phyloP scores from a whole-genome alignment of 106 monocot genomes.

The Iris macrosiphon region DNA sequence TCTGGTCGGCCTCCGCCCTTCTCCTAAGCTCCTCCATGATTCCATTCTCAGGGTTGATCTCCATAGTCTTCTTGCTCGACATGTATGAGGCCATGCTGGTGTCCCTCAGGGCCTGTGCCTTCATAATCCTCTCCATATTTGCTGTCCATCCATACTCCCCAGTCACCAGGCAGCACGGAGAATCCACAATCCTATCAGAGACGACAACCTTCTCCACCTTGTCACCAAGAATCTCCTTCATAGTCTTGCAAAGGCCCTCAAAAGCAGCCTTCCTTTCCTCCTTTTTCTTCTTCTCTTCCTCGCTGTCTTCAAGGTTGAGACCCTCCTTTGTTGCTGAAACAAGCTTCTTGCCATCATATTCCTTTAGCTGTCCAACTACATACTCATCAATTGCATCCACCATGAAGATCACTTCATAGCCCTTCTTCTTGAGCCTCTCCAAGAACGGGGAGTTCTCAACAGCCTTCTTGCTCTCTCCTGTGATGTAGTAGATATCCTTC shows the following conservation, averaged over 20 bases:
- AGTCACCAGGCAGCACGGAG: constrained; percentile 38
- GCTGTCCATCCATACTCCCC: constrained; percentile 48
- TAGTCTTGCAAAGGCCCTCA: constrained; percentile 35
- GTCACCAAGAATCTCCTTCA: constrained; percentile 40
- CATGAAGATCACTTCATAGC: constrained; percentile 50
- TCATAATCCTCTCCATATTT: constrained; percentile 54
- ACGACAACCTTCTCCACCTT: constrained; percentile 43
- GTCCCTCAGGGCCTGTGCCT: constrained; percentile 41
- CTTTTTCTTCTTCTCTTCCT: constrained; percentile 42
- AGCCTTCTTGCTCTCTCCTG: constrained; percentile 41
- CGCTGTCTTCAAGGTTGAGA: constrained; percentile 35
- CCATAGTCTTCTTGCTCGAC: constrained; percentile 47
- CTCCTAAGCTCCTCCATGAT: constrained; percentile 38
- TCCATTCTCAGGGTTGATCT: constrained; percentile 43
- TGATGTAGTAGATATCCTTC: constrained; percentile 45
- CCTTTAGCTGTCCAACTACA: constrained; percentile 34
- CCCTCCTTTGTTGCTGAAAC: constrained; percentile 42
- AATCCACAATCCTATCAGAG: constrained; percentile 38
- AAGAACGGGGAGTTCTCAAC: constrained; percentile 49
- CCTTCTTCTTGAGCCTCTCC: constrained; percentile 39
- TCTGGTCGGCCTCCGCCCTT: constrained; percentile 36
- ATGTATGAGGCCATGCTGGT: constrained; percentile 36
- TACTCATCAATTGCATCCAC: constrained; percentile 50
- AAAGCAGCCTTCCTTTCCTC: constrained; percentile 24
- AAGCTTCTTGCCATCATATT: constrained; percentile 48